A percentile compares a stretch with the other conserved stretches of the same genome.
These are phyloP conservation scores for Kalanchoe fedtschenkoi DNA, from an alignment of 164 flowering plant species.

Conservation along the genomic window DNA sequence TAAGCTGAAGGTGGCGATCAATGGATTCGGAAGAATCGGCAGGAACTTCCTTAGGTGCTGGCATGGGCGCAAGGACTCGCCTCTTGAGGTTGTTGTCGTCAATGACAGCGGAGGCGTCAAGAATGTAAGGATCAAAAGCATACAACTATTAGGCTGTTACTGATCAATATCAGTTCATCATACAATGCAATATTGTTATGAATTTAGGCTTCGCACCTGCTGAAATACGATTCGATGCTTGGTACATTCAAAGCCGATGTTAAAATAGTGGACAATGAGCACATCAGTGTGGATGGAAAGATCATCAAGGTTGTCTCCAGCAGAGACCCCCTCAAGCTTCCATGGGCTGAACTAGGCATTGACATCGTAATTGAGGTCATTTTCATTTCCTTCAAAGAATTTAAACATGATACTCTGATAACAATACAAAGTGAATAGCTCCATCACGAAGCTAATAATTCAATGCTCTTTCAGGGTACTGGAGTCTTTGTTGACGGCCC, in stretches of 20 bases:
- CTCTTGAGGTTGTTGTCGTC: constrained; percentile 75
- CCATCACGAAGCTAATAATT: background rate
- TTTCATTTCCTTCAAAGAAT: background rate
- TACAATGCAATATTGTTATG: background rate
- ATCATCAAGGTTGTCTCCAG: constrained; percentile 85
- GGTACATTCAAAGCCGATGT: constrained; percentile 96
- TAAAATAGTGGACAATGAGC: constrained; percentile 64
- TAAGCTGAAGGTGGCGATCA: constrained; percentile 86
- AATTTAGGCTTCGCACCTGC: constrained; percentile 86
- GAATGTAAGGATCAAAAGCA: constrained; percentile 40
- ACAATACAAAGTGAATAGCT: background rate
- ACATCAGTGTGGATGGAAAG: constrained; percentile 88
- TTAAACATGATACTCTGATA: background rate
- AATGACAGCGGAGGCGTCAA: constrained; percentile 97
- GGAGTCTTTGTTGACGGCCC: constrained; percentile 98
- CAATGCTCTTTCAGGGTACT: constrained; percentile 50
- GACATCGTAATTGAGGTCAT: constrained; percentile 95
- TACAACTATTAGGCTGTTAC: background rate
- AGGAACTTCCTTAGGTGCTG: constrained; percentile 97
- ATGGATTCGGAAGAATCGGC: constrained; percentile 90
- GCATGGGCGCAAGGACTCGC: constrained; percentile 90
- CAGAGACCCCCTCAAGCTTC: constrained; percentile 89
- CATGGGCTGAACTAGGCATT: constrained; percentile 95
- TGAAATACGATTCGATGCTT: constrained; percentile 89
- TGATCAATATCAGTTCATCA: background rate